These are phyloP conservation scores for Ascochyta viciae-villosae DNA, from an alignment of 2,329 filamentous ascomycete genomes.

Conservation along the genomic window DNA sequence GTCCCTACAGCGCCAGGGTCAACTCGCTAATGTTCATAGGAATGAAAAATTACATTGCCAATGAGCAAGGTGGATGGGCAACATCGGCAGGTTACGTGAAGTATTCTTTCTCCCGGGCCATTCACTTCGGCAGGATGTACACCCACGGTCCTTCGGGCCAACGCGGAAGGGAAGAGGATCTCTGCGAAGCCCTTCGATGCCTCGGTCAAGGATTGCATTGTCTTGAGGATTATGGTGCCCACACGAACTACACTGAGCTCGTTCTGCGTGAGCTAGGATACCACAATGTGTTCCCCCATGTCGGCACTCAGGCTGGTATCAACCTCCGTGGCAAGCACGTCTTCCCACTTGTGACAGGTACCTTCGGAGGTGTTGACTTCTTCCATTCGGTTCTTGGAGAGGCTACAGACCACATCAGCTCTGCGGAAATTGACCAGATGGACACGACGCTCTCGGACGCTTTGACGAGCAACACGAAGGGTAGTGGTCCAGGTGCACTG, in stretches of 20 bases:
- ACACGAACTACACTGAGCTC: conserved; percentile 63
- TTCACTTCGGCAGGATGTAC: conserved; percentile 58
- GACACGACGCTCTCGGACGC: conserved; percentile 54
- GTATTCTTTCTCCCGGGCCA: conserved; percentile 56
- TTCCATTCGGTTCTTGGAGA: conserved; percentile 60
- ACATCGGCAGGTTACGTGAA: conserved; percentile 84
- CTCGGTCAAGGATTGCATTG: conserved; percentile 62
- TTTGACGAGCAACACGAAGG: conserved; percentile 37
- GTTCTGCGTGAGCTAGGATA: conserved; percentile 60
- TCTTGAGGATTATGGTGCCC: conserved; percentile 62
- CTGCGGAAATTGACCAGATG: conserved; percentile 57
- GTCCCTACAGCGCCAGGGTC: neutral
- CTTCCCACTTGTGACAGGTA: conserved; percentile 62
- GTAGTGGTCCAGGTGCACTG: conserved; percentile 41
- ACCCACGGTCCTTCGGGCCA: conserved; percentile 53
- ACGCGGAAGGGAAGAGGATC: conserved; percentile 53
- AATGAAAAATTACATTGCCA: conserved; percentile 99
- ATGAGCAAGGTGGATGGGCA: conserved; percentile 85
- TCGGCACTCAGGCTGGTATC: conserved; percentile 55
- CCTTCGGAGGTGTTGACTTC: conserved; percentile 61
- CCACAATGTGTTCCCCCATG: conserved; percentile 60
- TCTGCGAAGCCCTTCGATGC: conserved; percentile 58
- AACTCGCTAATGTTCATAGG: conserved; percentile 52
- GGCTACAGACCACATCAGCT: conserved; percentile 58
- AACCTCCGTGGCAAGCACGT: conserved; percentile 57